These are phyloP conservation scores for Xanthoconium separans DNA, from an alignment of 1,284 basidiomycete species.

Conservation along the genomic window DNA sequence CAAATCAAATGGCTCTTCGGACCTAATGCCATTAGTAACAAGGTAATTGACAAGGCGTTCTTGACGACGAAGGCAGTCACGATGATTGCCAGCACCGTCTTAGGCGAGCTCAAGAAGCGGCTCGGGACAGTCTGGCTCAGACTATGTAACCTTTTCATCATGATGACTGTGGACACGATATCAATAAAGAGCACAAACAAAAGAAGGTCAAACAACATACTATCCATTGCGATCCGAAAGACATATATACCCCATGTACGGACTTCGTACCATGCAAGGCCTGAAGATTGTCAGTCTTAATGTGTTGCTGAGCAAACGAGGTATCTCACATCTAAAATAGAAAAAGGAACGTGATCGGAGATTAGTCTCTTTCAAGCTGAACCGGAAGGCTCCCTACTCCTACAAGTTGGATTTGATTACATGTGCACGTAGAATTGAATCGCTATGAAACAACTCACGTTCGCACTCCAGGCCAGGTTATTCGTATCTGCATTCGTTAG, in stretches of 20 bases:
- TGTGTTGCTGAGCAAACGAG: neutral
- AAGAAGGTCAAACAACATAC: constrained; percentile 5
- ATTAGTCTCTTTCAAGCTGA: neutral
- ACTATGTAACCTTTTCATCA: constrained; percentile 21
- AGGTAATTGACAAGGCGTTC: neutral
- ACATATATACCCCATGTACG: constrained; percentile 13
- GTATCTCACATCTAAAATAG: constrained; percentile 14
- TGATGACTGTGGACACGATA: constrained; percentile 8
- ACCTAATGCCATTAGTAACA: constrained; percentile 13
- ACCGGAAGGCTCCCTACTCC: constrained; percentile 10
- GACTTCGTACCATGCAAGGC: constrained; percentile 16
- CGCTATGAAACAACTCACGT: constrained; percentile 4
- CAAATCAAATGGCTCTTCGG: constrained; percentile 9
- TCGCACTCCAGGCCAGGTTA: constrained; percentile 6
- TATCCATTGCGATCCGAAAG: constrained; percentile 20
- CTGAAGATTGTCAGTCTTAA: constrained; percentile 1
- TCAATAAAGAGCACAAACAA: neutral
- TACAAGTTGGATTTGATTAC: neutral
- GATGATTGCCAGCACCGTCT: constrained; percentile 9
- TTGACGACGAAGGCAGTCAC: constrained; percentile 9
- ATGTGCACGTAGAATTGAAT: neutral
- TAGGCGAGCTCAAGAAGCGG: constrained; percentile 8
- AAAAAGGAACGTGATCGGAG: neutral
- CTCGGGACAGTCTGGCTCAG: constrained; percentile 5
- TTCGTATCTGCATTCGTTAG: constrained; percentile 10